A percentile compares a stretch with the other conserved stretches of the same genome.
These are phyloP conservation scores for Zygoascus meyerae DNA, from an alignment of 1,139 yeast genomes.

Conservation along the genomic window DNA sequence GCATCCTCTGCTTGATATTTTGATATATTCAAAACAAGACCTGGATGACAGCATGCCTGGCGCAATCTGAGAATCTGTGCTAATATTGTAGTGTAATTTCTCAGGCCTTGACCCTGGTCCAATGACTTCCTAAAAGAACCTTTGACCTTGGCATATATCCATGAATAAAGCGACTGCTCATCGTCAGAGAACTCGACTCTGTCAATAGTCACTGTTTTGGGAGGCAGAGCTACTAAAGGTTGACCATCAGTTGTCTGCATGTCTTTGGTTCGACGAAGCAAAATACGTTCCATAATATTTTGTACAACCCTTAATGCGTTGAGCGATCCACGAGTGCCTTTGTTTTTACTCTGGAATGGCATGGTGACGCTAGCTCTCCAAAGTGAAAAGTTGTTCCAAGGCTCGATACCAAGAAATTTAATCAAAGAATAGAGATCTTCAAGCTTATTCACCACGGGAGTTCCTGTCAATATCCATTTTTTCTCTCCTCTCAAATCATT, in stretches of 20 bases:
- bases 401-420: conserved; percentile 69
- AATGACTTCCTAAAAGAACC: conserved; percentile 59
- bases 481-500: conserved; percentile 58
- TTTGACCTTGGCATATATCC: conserved; percentile 66
- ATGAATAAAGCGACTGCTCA: conserved; percentile 63
- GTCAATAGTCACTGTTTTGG: conserved; percentile 66
- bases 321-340: conserved; percentile 38
- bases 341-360: conserved; percentile 65
- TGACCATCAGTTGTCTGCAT: conserved; percentile 74
- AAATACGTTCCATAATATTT: conserved; percentile 75
- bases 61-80: conserved; percentile 78
- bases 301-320: conserved; percentile 79
- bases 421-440: conserved; percentile 82
- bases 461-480: conserved; percentile 88
- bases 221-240: conserved; percentile 71
- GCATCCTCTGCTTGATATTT: conserved; percentile 20
- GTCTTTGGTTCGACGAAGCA: conserved; percentile 78
- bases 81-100: conserved; percentile 70
- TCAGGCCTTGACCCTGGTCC: conserved; percentile 61
- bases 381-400: conserved; percentile 81
- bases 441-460: conserved; percentile 83
- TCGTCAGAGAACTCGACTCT: conserved; percentile 58
- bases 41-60: conserved; percentile 84
- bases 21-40: conserved; percentile 45
- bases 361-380: conserved; percentile 86